These are phyloP conservation scores for Solanum medicagineum DNA, from an alignment of 257 asterid genomes.

Conservation along the genomic window DNA sequence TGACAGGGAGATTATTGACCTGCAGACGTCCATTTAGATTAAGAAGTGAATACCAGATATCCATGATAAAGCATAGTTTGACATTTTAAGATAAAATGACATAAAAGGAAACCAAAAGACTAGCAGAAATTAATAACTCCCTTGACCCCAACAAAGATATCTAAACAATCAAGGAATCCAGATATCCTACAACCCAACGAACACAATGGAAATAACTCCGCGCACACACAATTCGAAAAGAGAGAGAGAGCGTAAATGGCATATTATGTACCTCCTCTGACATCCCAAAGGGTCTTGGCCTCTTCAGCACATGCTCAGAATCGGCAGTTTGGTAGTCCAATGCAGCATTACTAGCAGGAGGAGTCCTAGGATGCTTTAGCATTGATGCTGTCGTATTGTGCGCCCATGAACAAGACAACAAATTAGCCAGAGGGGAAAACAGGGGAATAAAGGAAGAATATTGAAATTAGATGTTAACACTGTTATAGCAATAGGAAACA, in stretches of 20 bases:
- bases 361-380: slow-evolving; percentile 48
- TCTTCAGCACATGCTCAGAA: slow-evolving; percentile 33
- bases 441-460: not conserved
- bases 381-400: slow-evolving; percentile 18
- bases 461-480: not conserved
- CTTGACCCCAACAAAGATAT: not conserved
- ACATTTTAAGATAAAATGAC: not conserved
- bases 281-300: slow-evolving; percentile 32
- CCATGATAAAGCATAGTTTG: not conserved
- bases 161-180: not conserved
- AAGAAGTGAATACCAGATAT: not conserved
- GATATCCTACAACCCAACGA: not conserved
- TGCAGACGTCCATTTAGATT: slow-evolving; percentile 6
- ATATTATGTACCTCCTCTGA: slow-evolving; percentile 31
- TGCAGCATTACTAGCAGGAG: slow-evolving; percentile 41
- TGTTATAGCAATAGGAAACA: not conserved
- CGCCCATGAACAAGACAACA: not conserved
- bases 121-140: not conserved
- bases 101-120: not conserved
- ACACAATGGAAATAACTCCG: not conserved
- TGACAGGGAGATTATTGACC: slow-evolving; percentile 31
- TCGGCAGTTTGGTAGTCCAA: slow-evolving; percentile 43
- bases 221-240: not conserved
- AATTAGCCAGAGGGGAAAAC: slow-evolving; percentile 3
- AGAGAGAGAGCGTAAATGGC: not conserved